Percentiles rank a stretch among this genome's conserved stretches.
Conservation (phyloP, 1,284 basidiomycete genomes). For the Caloboletus firmus region DNA sequence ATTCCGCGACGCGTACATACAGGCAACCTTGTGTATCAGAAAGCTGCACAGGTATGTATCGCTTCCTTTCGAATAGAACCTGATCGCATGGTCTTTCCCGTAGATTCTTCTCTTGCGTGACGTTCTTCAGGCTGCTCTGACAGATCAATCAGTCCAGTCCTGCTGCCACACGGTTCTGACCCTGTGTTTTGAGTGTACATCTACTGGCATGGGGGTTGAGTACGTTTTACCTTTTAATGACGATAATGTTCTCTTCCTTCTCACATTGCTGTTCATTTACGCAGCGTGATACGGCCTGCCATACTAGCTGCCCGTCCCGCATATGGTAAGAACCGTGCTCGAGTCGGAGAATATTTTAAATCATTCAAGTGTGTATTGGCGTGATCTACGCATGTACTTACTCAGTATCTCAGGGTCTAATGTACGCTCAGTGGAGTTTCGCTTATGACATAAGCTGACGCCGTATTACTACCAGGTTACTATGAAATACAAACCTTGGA, state of each 20-base stretch:
- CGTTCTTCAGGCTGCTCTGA: slow-evolving; percentile 40
- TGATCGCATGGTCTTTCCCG: slow-evolving; percentile 6
- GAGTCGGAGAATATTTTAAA: slow-evolving; percentile 44
- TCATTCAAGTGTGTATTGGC: slow-evolving; percentile 41
- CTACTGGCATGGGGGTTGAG: slow-evolving; percentile 37
- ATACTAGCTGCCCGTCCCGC: slow-evolving; percentile 47
- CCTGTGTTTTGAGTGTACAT: slow-evolving; percentile 34
- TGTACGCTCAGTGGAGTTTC: slow-evolving; percentile 18
- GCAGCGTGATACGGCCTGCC: slow-evolving; percentile 45
- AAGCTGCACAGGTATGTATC: slow-evolving; percentile 35
- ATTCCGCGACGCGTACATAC: slow-evolving; percentile 28
- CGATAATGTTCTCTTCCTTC: slow-evolving; percentile 10
- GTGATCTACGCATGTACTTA: slow-evolving; percentile 9
- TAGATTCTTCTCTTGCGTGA: slow-evolving; percentile 48
- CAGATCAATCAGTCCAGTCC: slow-evolving; percentile 40
- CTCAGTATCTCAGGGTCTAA: slow-evolving; percentile 24
- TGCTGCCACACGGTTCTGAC: slow-evolving; percentile 32
- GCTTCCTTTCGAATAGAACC: slow-evolving; percentile 19
- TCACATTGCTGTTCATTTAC: slow-evolving; percentile 14
- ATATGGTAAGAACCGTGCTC: slow-evolving; percentile 37
- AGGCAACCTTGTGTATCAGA: slow-evolving; percentile 38
- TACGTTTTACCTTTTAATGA: slow-evolving; percentile 28
- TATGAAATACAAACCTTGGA: slow-evolving; percentile 53
- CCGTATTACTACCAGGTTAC: slow-evolving; percentile 33
- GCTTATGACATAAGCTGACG: slow-evolving; percentile 13